phyloP scores from a whole-genome alignment of 192 early-diverging fungal species.

The Linnemannia zychae region DNA sequence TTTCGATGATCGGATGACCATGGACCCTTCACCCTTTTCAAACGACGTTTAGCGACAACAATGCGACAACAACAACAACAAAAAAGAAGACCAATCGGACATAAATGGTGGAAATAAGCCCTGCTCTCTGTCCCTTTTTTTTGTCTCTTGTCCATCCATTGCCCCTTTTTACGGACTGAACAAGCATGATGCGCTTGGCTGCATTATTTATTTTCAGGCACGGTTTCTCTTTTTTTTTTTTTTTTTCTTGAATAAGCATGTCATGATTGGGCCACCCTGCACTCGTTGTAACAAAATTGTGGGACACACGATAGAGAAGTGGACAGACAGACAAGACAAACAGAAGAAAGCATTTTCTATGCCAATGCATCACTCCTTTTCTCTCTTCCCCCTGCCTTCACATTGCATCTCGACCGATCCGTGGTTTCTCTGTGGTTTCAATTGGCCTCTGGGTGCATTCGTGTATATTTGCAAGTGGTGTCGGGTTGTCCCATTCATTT shows the following conservation, averaged over 20 bases:
- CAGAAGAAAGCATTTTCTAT: not conserved
- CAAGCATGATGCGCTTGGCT: not conserved
- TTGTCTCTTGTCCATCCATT: not conserved
- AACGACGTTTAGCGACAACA: not conserved
- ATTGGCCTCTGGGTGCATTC: not conserved
- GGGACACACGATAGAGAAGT: not conserved
- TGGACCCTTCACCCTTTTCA: constrained; percentile 9
- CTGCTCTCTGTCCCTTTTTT: not conserved
- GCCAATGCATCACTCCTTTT: not conserved
- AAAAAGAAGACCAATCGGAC: not conserved
- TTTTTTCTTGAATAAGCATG: not conserved
- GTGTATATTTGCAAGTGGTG: not conserved
- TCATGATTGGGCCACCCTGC: not conserved
- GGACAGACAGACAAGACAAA: not conserved
- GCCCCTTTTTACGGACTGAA: not conserved
- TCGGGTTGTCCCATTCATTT: not conserved
- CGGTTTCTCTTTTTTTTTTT: not conserved
- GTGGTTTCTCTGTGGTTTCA: not conserved
- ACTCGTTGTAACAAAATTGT: not conserved
- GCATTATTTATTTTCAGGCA: not conserved
- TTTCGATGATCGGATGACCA: not conserved
- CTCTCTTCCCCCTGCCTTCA: not conserved
- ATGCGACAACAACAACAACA: not conserved
- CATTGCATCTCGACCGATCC: not conserved
- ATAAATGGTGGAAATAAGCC: not conserved